Evolutionary conservation across 2,329 filamentous ascomycete genomes (phyloP), one percentile per base, ranked within the genome.

Genomic region (Aspergillus fructus): DNA sequence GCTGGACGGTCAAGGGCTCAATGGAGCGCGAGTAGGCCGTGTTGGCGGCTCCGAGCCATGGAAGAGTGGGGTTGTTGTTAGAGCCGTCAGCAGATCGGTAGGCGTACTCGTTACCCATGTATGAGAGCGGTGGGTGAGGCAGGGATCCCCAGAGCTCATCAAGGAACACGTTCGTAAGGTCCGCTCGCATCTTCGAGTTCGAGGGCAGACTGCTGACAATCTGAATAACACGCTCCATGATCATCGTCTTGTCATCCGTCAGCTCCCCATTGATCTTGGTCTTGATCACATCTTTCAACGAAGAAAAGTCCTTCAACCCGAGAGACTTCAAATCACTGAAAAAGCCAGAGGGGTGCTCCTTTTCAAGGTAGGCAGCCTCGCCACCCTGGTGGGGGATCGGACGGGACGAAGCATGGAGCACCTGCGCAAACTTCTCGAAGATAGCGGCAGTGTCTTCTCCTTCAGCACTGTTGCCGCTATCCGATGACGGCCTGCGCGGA

Each of bases 171-270:
- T 88, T 86, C 8, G 89, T 91, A 48, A 92, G 76, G 51, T 85
- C 76, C 42, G 81, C 77, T 9, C 88, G 81, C 24, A 82, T 79
- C 64, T 83, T 83, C 1, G 88, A 91, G 54, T 82, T 78, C 49
- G 81, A 74, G 1, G 87, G 87, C 34, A 91, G 77, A 33, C 82
- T 83, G 12, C 86, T 81, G 5, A 90, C 87, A 15, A 91, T 78
- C 76, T 81, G 83, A 59, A 91, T 90, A 5, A 88, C 81, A 7
- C 84, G 80, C 71, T 91, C 89, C 85, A 91, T 90, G 45, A 91
- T 78, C 80, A 90, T 89, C 2, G 86, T 89, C 75, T 89, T 89
- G 76, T 93, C 90, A 65, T 93, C 87, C 5, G 85, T 74, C 11
- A 87, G 78, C 48, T 84, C 81, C 1, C 88, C 86, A 64, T 84